Evolutionary conservation across 306 rosid genomes (phyloP), one percentile per base, ranked within the genome.

Genomic region (Castanospermum australe): DNA sequence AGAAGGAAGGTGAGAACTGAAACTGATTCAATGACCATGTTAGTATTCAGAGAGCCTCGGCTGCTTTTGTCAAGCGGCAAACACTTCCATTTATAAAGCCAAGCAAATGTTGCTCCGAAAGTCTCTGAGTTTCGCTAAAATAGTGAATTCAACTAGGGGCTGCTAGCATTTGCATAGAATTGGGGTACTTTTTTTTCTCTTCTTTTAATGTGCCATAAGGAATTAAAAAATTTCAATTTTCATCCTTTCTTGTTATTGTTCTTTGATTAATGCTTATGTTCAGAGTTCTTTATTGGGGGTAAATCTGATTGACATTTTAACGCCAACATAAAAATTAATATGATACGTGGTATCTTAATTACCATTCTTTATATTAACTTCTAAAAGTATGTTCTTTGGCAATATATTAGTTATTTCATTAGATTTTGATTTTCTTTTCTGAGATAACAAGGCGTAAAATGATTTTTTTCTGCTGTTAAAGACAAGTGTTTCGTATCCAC

Each of bases 1-100:
- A 36, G 82, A 82, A 79, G 89, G 89, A 82, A 82, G 84, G 86
- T 82, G 82, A 86, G 30, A 45, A 20, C 18, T 3, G 62, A 70
- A 70, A 61, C 28, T 61, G 57, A 50, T 36, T 44, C 20, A 30
- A 68, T 28, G 8, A 55, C 47, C 50, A 42, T 78, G 33, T 24
- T 66, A 39, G 30, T 63, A 47, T 42, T 44, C 10, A 62, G 15
- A 33, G 62, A 77, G 35, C 35, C 21, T 24, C 9, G 22, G 24
- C 1, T 51, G 33, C 18, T 38, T 33, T 44, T 38, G 17, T 71
- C 10, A 50, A 2, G 44, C 13, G 41, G 54, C 18, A 59, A 62
- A 51, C 36, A 79, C 73, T 69, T 60, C 39, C 69, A 67, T 62
- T 61, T 48, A 51, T 41, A 73, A 21, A 39, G 74, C 65, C 63